phyloP scores from a whole-genome alignment of 768 basidiomycete species.

The Gelatoporia subvermispora region DNA sequence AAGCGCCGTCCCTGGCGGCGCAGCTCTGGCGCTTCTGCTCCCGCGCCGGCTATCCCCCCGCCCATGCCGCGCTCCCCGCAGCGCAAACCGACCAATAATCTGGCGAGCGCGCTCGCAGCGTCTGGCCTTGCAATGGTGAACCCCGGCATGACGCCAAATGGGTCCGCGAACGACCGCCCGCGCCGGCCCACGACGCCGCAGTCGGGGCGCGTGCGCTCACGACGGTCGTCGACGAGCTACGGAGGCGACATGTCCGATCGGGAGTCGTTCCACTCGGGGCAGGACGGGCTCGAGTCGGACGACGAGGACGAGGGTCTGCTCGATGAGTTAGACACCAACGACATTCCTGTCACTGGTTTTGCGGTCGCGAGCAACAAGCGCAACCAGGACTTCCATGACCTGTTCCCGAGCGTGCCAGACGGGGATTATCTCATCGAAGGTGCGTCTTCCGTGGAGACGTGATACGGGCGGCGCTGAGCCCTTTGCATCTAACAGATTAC shows the following conservation, averaged over 20 bases:
- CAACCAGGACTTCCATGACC: conserved; percentile 92
- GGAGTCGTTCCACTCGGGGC: conserved; percentile 17
- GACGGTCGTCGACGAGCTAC: conserved; percentile 10
- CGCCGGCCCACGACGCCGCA: neutral
- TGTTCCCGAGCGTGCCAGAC: conserved; percentile 86
- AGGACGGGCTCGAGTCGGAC: conserved; percentile 15
- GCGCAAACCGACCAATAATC: conserved; percentile 41
- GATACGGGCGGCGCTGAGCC: neutral
- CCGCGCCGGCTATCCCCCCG: conserved; percentile 10
- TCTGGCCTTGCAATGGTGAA: conserved; percentile 66
- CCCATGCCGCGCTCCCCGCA: conserved; percentile 22
- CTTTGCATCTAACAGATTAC: conserved; percentile 59
- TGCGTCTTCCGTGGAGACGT: conserved; percentile 31
- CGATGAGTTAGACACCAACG: conserved; percentile 52
- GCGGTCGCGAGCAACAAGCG: conserved; percentile 94
- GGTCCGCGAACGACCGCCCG: too few relatives aligned
- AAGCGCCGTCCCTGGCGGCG: conserved; percentile 18
- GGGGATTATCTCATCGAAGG: conserved; percentile 98
- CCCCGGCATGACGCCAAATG: conserved; percentile 41
- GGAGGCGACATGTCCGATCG: conserved; percentile 19
- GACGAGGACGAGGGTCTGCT: conserved; percentile 29
- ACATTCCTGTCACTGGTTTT: conserved; percentile 92
- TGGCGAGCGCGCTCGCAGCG: conserved; percentile 65
- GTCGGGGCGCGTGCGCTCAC: conserved; percentile 12
- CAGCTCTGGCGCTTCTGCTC: conserved; percentile 11